Evolutionary conservation across 768 basidiomycete genomes (phyloP).

Genomic region (Suillus plorans): DNA sequence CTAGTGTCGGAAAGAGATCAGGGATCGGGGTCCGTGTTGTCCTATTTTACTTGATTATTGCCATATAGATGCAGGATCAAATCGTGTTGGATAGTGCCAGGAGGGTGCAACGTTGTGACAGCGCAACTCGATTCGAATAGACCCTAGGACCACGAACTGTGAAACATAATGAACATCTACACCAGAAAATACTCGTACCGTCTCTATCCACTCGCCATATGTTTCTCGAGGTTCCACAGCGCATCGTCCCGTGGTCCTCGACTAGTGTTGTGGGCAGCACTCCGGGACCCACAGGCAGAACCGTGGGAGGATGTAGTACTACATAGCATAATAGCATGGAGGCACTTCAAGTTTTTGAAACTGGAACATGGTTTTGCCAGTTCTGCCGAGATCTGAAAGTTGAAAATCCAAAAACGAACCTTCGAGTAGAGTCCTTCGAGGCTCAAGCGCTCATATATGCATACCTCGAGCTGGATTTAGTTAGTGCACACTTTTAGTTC

Average conservation of each 20-base stretch:
- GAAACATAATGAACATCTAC: not conserved
- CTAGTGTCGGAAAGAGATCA: not conserved
- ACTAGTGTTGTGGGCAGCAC: not conserved
- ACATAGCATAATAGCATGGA: no score
- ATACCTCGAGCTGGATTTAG: no score
- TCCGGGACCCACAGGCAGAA: no score
- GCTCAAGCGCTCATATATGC: no score
- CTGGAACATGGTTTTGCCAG: no score
- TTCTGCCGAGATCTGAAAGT: no score
- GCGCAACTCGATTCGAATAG: not conserved
- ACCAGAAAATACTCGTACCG: not conserved
- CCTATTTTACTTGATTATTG: not conserved
- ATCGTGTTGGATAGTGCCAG: not conserved
- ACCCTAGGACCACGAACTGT: not conserved
- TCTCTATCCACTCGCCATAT: not conserved
- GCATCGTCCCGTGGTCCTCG: conserved; percentile 21
- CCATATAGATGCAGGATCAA: not conserved
- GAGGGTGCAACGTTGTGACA: not conserved
- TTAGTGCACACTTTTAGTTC: no score
- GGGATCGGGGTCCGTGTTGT: not conserved
- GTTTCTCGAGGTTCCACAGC: conserved; percentile 19
- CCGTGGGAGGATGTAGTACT: no score
- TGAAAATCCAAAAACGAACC: no score
- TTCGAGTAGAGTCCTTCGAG: no score
- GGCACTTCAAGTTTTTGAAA: no score